Conservation (phyloP, 305 asterid genomes). For the Fraxinus latifolia region DNA sequence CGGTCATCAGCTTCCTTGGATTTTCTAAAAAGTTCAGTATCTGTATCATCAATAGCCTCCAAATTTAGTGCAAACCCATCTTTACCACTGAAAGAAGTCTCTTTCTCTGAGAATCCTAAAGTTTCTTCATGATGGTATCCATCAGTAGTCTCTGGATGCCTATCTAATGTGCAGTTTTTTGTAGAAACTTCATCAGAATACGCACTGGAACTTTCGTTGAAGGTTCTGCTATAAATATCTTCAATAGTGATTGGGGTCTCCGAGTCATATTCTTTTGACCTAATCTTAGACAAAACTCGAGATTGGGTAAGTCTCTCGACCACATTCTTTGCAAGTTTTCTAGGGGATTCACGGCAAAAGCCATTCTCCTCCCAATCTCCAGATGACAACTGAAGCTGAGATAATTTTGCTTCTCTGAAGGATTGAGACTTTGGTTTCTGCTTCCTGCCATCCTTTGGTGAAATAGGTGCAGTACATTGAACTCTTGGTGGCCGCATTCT, state of each 20-base stretch:
- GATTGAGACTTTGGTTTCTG: slow-evolving; percentile 79
- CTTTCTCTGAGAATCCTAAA: slow-evolving; percentile 41
- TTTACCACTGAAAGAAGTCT: slow-evolving; percentile 35
- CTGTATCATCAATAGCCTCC: slow-evolving; percentile 40
- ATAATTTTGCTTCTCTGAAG: slow-evolving; percentile 54
- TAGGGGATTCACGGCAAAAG: slow-evolving; percentile 66
- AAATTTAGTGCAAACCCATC: slow-evolving; percentile 25
- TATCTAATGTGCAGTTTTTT: slow-evolving; percentile 35
- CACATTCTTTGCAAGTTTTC: slow-evolving; percentile 79
- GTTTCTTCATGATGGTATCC: slow-evolving; percentile 42
- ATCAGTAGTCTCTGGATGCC: slow-evolving; percentile 38
- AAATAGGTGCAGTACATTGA: slow-evolving; percentile 44
- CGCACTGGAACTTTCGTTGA: slow-evolving; percentile 47
- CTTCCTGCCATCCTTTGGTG: slow-evolving; percentile 50
- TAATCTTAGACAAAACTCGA: slow-evolving; percentile 43
- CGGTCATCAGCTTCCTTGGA: slow-evolving; percentile 73
- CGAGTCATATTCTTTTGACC: slow-evolving; percentile 51
- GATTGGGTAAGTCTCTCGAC: slow-evolving; percentile 92
- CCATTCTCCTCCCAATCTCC: slow-evolving; percentile 51
- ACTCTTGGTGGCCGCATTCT: slow-evolving; percentile 54
- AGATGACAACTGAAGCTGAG: slow-evolving; percentile 40
- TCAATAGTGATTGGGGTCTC: slow-evolving; percentile 85
- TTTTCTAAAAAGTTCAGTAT: slow-evolving; percentile 44
- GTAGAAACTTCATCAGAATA: slow-evolving; percentile 47
- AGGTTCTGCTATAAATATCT: slow-evolving; percentile 64